phyloP scores from a whole-genome alignment of 2,329 filamentous ascomycete species.

The Aspergillus aculeatus region DNA sequence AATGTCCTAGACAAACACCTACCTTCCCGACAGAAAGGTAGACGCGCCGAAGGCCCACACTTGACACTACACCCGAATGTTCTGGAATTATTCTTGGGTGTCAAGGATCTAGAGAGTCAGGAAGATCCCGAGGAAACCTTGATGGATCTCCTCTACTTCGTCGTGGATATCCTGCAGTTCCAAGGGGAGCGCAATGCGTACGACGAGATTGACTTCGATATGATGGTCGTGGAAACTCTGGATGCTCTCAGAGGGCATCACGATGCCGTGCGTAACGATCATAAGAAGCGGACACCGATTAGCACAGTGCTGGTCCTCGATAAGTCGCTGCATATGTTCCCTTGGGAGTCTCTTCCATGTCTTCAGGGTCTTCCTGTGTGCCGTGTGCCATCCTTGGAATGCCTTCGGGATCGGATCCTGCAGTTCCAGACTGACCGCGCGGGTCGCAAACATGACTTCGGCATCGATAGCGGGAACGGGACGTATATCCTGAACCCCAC shows the following conservation, averaged over 20 bases:
- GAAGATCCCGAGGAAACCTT: slow-evolving; percentile 83
- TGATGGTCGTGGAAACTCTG: slow-evolving; percentile 81
- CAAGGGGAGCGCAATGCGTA: slow-evolving; percentile 95
- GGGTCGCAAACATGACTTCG: slow-evolving; percentile 43
- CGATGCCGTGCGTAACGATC: slow-evolving; percentile 42
- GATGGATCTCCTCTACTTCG: slow-evolving; percentile 92
- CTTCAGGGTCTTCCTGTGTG: slow-evolving; percentile 77
- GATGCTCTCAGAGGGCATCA: slow-evolving; percentile 83
- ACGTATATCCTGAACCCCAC: slow-evolving; percentile 85
- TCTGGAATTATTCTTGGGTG: slow-evolving; percentile 81
- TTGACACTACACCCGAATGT: slow-evolving; percentile 64
- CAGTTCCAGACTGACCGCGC: slow-evolving; percentile 41
- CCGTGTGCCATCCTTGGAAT: slow-evolving; percentile 81
- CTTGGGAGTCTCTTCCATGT: slow-evolving; percentile 93
- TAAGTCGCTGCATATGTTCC: slow-evolving; percentile 84
- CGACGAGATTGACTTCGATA: slow-evolving; percentile 94
- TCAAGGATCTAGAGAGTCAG: slow-evolving; percentile 69
- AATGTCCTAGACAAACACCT: slow-evolving; percentile 78
- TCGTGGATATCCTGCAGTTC: slow-evolving; percentile 94
- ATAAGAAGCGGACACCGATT: slow-evolving; percentile 30
- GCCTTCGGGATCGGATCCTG: slow-evolving; percentile 72
- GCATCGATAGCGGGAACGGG: slow-evolving; percentile 49
- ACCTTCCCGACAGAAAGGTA: slow-evolving; percentile 69
- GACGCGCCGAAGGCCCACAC: slow-evolving; percentile 53
- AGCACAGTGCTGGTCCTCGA: slow-evolving; percentile 91